Conservation (phyloP, 2,329 filamentous ascomycete genomes). For the Stachybotrys chlorohalonatus region DNA sequence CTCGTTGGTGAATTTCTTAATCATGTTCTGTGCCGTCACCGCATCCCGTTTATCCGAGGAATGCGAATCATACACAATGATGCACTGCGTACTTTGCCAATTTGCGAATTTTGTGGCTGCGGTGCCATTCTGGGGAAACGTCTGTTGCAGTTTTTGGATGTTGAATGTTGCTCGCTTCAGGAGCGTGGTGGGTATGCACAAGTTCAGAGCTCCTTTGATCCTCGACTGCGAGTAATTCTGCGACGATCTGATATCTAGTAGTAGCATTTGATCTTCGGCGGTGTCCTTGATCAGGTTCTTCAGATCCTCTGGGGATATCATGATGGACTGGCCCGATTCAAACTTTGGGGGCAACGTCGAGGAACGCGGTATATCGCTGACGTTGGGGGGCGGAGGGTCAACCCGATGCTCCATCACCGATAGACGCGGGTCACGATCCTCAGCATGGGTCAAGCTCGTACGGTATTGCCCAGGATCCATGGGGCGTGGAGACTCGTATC, state of each 20-base stretch:
- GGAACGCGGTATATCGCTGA: constrained; percentile 20
- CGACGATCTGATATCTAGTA: constrained; percentile 80
- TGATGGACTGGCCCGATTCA: constrained; percentile 34
- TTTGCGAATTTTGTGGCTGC: constrained; percentile 65
- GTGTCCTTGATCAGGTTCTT: constrained; percentile 43
- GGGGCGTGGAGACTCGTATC: constrained; percentile 28
- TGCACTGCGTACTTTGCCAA: constrained; percentile 66
- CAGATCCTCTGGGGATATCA: constrained; percentile 47
- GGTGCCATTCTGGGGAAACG: constrained; percentile 59
- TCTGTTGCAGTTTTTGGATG: constrained; percentile 76
- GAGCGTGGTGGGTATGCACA: constrained; percentile 91
- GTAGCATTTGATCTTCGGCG: constrained; percentile 40
- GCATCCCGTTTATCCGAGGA: constrained; percentile 77
- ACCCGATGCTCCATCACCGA: constrained; percentile 41
- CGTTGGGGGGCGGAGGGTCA: constrained; percentile 26
- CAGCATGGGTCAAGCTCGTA: constrained; percentile 28
- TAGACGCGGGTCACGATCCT: constrained; percentile 44
- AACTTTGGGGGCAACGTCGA: constrained; percentile 44
- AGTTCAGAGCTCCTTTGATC: constrained; percentile 73
- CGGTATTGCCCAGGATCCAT: constrained; percentile 15
- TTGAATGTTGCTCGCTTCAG: constrained; percentile 88
- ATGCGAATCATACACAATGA: constrained; percentile 79
- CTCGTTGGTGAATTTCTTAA: constrained; percentile 86
- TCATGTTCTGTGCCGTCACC: constrained; percentile 68
- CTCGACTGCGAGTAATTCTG: constrained; percentile 71